Percentiles rank a stretch among this genome's conserved stretches.
Conservation (phyloP, 148 eudicot genomes). For the Heliosperma pusillum region DNA sequence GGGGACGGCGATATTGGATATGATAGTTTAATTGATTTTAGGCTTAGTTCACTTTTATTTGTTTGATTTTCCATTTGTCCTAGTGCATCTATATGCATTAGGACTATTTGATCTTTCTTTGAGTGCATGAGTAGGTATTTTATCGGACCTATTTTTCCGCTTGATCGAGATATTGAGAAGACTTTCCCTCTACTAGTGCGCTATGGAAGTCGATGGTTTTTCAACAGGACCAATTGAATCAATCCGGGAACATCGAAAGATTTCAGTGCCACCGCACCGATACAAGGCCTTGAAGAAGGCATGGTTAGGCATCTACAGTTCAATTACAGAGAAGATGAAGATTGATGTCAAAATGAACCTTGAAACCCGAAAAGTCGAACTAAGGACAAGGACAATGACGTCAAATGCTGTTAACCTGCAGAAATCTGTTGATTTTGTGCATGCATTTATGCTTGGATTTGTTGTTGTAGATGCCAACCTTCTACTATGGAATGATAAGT, state of each 20-base stretch:
- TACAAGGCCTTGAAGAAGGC: conserved; percentile 59
- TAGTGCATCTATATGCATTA: no score
- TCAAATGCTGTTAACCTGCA: conserved; percentile 69
- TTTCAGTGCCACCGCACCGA: conserved; percentile 64
- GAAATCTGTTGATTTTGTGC: conserved; percentile 70
- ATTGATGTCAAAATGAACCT: conserved; percentile 78
- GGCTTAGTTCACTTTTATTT: no score
- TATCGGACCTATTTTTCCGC: no score
- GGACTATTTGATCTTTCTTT: no score
- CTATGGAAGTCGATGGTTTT: conserved; percentile 47
- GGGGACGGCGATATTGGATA: no score
- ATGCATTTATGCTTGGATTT: conserved; percentile 78
- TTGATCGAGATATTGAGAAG: no score
- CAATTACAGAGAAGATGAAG: conserved; percentile 69
- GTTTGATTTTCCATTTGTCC: no score
- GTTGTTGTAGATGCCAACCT: conserved; percentile 61
- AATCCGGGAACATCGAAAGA: conserved; percentile 58
- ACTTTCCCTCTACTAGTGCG: no score
- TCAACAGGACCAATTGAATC: conserved; percentile 31
- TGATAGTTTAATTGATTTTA: no score
- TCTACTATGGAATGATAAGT: conserved; percentile 58
- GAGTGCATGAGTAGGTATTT: no score
- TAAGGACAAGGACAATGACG: conserved; percentile 62
- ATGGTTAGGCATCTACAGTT: conserved; percentile 72
- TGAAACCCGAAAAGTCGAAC: conserved; percentile 58